These are phyloP conservation scores for Globisporangium rhizosaccharum DNA, from an alignment of 352 stramenopile genomes.

Conservation along the genomic window DNA sequence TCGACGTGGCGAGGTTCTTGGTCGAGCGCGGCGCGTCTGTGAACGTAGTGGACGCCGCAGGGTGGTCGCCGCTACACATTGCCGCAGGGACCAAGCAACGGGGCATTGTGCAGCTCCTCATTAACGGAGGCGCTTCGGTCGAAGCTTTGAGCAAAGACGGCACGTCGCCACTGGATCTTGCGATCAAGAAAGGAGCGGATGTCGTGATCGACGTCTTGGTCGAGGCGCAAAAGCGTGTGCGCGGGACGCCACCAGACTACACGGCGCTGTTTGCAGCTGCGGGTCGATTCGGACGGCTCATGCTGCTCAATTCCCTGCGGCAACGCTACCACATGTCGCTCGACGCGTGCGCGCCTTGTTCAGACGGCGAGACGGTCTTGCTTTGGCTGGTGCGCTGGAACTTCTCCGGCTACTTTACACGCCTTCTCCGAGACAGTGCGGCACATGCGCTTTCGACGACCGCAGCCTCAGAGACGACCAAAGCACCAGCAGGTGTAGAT, in stretches of 20 bases:
- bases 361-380: too few relatives aligned
- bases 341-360: neutral
- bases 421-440: too few relatives aligned
- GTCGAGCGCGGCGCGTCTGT: too few relatives aligned
- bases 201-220: neutral
- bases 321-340: neutral
- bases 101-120: neutral
- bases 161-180: slow-evolving; percentile 4
- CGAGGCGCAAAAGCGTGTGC: too few relatives aligned
- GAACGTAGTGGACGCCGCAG: too few relatives aligned
- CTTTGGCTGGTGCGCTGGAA: too few relatives aligned
- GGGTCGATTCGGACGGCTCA: neutral
- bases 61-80: too few relatives aligned
- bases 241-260: neutral
- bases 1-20: neutral
- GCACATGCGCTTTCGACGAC: too few relatives aligned
- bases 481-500: too few relatives aligned
- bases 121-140: neutral
- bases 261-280: neutral
- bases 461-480: too few relatives aligned
- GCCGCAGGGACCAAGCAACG: too few relatives aligned
- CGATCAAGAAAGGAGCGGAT: slow-evolving; percentile 3
- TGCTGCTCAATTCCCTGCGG: neutral
- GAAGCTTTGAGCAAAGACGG: neutral
- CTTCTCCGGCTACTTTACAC: too few relatives aligned